These are phyloP conservation scores for Cymbopogon flexuosus DNA, from an alignment of 202 grass and related monocot genomes.

Conservation along the genomic window DNA sequence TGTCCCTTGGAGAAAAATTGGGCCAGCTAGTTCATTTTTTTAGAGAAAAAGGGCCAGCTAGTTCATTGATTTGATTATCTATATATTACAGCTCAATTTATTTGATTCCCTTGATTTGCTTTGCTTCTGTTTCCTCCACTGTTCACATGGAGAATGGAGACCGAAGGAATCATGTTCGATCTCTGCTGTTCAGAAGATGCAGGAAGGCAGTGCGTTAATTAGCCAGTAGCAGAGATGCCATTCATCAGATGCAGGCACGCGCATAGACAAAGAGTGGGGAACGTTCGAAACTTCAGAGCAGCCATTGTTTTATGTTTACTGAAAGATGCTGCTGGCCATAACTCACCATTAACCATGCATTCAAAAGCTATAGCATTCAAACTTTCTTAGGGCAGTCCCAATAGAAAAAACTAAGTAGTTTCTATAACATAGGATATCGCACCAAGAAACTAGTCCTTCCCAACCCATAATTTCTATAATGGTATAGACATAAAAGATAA, in stretches of 20 bases:
- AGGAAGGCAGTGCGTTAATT: neutral
- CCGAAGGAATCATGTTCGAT: neutral
- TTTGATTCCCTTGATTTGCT: neutral
- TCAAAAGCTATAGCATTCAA: too few relatives aligned
- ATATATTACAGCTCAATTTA: neutral
- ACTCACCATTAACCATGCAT: neutral
- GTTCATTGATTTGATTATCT: neutral
- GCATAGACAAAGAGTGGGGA: neutral
- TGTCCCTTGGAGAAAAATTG: neutral
- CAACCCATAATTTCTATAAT: too few relatives aligned
- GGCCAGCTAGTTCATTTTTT: neutral
- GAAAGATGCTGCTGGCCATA: neutral
- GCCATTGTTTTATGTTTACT: neutral
- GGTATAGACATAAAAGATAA: too few relatives aligned
- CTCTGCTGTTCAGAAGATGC: neutral
- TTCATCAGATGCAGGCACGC: neutral
- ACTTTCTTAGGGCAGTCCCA: neutral
- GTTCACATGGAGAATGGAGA: neutral
- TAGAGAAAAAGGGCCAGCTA: neutral
- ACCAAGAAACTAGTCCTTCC: too few relatives aligned
- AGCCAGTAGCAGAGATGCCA: neutral
- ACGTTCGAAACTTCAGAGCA: slow-evolving; percentile 15
- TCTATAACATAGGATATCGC: too few relatives aligned
- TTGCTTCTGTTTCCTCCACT: neutral
- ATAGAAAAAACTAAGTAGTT: too few relatives aligned